These are phyloP conservation scores for Asterophora parasitica DNA, from an alignment of 768 basidiomycete genomes.

Conservation along the genomic window DNA sequence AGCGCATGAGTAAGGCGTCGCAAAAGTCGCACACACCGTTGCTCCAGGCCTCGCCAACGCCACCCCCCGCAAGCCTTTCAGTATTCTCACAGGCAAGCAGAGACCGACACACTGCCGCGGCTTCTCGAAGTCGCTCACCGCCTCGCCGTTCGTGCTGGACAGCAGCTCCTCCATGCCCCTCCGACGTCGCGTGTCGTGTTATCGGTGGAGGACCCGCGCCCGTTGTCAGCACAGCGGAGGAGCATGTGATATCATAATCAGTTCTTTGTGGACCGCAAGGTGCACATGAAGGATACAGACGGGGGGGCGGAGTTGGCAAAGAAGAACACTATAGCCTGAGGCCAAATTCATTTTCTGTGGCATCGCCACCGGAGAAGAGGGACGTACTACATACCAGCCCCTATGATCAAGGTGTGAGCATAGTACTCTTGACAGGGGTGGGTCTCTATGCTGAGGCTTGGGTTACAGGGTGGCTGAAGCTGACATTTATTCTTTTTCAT, in stretches of 20 bases:
- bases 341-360: not conserved
- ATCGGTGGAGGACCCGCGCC: not conserved
- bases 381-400: not conserved
- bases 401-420: not conserved
- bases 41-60: not conserved
- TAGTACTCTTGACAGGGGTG: not conserved
- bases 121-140: slow-evolving; percentile 6
- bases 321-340: not conserved
- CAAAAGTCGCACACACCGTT: not conserved
- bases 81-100: not conserved
- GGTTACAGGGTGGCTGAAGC: too few species aligned
- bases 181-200: slow-evolving; percentile 6
- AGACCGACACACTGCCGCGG: not conserved
- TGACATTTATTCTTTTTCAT: too few species aligned
- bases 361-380: not conserved
- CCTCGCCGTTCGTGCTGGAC: slow-evolving; percentile 10
- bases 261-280: slow-evolving; percentile 11
- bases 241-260: slow-evolving; percentile 21
- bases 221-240: slow-evolving; percentile 6
- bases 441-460: too few species aligned
- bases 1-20: not conserved
- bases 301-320: not conserved
- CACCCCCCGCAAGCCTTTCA: slow-evolving; percentile 2
- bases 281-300: not conserved
- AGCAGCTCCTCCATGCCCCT: not conserved